These are phyloP conservation scores for Candida incommunis DNA, from an alignment of 805 yeast genomes.

Conservation along the genomic window DNA sequence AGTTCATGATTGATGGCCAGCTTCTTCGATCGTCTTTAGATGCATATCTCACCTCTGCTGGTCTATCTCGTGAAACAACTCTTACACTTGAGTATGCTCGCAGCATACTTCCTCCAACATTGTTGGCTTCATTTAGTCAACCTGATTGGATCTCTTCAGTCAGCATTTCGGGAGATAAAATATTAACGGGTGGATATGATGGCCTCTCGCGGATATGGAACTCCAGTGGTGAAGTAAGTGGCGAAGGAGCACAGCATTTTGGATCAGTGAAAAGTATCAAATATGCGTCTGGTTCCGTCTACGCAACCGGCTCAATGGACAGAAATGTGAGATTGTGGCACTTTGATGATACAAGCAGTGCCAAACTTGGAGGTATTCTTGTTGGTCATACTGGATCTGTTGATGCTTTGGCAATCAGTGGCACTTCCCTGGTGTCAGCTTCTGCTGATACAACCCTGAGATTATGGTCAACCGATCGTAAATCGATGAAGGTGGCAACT, in stretches of 20 bases:
- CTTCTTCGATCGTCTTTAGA: constrained; percentile 65
- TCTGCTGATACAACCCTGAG: constrained; percentile 71
- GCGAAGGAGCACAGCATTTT: constrained; percentile 76
- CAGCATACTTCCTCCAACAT: constrained; percentile 90
- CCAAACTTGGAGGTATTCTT: constrained; percentile 63
- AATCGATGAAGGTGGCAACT: constrained; percentile 15
- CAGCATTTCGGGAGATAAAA: constrained; percentile 37
- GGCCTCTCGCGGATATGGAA: constrained; percentile 89
- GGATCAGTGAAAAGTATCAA: constrained; percentile 74
- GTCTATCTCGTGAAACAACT: constrained; percentile 68
- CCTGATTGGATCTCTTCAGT: constrained; percentile 93
- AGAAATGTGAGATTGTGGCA: constrained; percentile 84
- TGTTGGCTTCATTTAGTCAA: constrained; percentile 70
- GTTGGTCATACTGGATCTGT: constrained; percentile 87
- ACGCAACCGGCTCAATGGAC: constrained; percentile 81
- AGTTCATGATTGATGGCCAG: constrained; percentile 77
- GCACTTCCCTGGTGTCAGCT: constrained; percentile 43
- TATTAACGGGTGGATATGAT: constrained; percentile 84
- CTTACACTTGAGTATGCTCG: constrained; percentile 79
- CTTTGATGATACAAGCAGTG: constrained; percentile 27
- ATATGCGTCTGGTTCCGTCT: constrained; percentile 61
- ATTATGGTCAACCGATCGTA: constrained; percentile 77
- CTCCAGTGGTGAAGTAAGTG: constrained; percentile 61
- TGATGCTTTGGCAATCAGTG: constrained; percentile 53
- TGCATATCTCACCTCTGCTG: constrained; percentile 63